Conservation (phyloP, 768 basidiomycete species). For the Suillus subaureus region DNA sequence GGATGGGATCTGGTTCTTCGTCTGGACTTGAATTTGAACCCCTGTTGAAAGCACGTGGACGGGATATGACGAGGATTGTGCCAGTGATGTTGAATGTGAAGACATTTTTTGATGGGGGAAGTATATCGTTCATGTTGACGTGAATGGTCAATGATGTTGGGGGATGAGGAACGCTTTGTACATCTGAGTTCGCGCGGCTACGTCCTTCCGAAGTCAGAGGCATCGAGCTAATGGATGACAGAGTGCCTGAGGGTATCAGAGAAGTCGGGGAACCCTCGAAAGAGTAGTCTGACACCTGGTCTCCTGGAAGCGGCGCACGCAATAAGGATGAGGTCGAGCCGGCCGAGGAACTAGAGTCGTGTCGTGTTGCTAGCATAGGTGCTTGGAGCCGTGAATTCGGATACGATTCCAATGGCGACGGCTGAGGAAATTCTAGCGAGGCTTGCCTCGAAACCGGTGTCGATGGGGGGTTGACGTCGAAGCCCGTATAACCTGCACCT, state of each 20-base stretch:
- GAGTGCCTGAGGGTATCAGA: constrained; percentile 42
- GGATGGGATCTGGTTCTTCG: constrained; percentile 42
- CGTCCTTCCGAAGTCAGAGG: constrained; percentile 34
- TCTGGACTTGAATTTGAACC: constrained; percentile 22
- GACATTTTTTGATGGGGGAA: constrained; percentile 60
- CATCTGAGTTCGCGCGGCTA: constrained; percentile 42
- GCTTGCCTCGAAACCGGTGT: constrained; percentile 46
- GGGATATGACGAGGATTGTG: constrained; percentile 60
- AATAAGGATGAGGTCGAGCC: constrained; percentile 64
- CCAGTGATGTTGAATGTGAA: constrained; percentile 72
- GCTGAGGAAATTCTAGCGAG: constrained; percentile 48
- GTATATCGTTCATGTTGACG: constrained; percentile 78
- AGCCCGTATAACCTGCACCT: constrained; percentile 71
- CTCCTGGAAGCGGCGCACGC: constrained; percentile 71
- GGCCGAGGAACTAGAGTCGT: constrained; percentile 39
- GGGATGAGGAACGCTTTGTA: constrained; percentile 21
- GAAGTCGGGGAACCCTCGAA: constrained; percentile 68
- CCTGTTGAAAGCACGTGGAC: constrained; percentile 29
- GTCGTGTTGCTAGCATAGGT: constrained; percentile 34
- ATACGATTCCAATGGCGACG: constrained; percentile 19
- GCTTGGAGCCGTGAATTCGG: constrained; percentile 23
- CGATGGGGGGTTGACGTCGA: constrained; percentile 52
- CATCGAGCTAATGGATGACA: constrained; percentile 44
- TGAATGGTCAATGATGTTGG: constrained; percentile 69
- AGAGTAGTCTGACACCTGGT: constrained; percentile 69